phyloP scores from a whole-genome alignment of 345 rosid genomes.

The Euphorbia tirucalli region DNA sequence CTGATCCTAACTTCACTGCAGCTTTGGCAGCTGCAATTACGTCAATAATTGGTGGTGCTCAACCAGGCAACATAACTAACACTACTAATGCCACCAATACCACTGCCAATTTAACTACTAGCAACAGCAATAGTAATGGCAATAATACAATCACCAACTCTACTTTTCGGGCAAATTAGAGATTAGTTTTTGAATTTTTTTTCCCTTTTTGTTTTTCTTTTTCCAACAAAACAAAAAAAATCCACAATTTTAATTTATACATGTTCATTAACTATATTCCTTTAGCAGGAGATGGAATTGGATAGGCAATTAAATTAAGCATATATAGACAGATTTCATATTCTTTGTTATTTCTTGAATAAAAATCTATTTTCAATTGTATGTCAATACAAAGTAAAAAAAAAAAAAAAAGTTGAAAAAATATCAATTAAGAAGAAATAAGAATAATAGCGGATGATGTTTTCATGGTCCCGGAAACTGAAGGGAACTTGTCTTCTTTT shows the following conservation, averaged over 20 bases:
- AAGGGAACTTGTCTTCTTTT: neutral
- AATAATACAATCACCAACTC: constrained; percentile 32
- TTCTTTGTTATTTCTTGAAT: constrained; percentile 27
- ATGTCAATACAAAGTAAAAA: constrained; percentile 18
- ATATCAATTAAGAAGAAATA: neutral
- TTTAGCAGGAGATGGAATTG: neutral
- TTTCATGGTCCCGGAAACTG: neutral
- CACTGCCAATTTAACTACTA: constrained; percentile 11
- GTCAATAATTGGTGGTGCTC: constrained; percentile 46
- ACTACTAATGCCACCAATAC: constrained; percentile 21
- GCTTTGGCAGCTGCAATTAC: constrained; percentile 67
- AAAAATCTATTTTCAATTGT: constrained; percentile 22
- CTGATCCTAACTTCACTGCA: constrained; percentile 66
- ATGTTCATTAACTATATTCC: neutral
- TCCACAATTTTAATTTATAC: constrained; percentile 4
- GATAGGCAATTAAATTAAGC: constrained; percentile 9
- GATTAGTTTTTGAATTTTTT: neutral
- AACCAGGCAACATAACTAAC: constrained; percentile 14
- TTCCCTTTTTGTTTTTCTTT: neutral
- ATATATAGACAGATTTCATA: constrained; percentile 3
- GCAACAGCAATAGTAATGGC: constrained; percentile 27
- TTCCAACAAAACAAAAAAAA: neutral
- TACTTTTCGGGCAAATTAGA: constrained; percentile 34
- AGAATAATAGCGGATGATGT: neutral
- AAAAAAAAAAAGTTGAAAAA: neutral